phyloP scores from a whole-genome alignment of 179 eudicot species.

The Pouteria campechiana region DNA sequence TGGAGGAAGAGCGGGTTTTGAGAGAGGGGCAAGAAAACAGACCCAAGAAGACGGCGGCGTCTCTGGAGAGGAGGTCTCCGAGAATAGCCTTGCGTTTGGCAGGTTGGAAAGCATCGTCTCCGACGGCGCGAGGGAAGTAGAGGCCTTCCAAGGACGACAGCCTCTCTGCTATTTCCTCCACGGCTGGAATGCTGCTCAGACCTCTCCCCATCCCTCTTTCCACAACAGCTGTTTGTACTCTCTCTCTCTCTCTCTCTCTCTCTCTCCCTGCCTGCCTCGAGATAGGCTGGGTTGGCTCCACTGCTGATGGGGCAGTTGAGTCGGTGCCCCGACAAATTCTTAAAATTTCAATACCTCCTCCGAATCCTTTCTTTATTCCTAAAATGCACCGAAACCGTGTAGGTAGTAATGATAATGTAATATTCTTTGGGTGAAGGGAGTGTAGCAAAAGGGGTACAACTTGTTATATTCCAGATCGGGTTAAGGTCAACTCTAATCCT shows the following conservation, averaged over 20 bases:
- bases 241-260: slow-evolving; percentile 4
- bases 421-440: no score
- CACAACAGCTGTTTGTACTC: no score
- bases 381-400: no score
- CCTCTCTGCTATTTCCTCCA: slow-evolving; percentile 50
- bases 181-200: slow-evolving; percentile 26
- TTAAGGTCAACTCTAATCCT: no score
- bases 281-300: no score
- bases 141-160: slow-evolving; percentile 57
- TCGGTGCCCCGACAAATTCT: no score
- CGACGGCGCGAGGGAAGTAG: slow-evolving; percentile 70
- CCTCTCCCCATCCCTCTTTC: slow-evolving; percentile 1
- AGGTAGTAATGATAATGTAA: no score
- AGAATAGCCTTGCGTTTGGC: slow-evolving; percentile 65
- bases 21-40: neutral
- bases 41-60: slow-evolving; percentile 82
- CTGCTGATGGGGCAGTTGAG: no score
- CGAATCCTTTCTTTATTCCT: no score
- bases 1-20: neutral
- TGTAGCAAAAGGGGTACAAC: no score
- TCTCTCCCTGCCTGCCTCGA: neutral
- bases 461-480: no score
- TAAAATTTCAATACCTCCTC: no score
- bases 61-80: slow-evolving; percentile 67
- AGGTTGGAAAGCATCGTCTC: slow-evolving; percentile 39